Conservation (phyloP, 768 basidiomycete genomes). For the Rhodotorula toruloides region DNA sequence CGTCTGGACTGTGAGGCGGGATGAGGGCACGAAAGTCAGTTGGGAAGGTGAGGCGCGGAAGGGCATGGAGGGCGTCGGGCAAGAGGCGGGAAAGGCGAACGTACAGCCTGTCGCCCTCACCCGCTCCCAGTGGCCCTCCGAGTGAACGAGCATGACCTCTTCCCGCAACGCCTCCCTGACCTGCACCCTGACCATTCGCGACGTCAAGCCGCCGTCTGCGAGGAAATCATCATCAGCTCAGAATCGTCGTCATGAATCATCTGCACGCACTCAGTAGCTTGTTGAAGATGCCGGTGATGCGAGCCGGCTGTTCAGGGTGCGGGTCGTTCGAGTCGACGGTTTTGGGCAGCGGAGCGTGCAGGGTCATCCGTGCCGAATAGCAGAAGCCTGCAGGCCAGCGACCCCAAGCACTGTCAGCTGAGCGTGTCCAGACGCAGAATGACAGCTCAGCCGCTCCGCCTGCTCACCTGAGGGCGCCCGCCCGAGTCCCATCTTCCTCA, state of each 20-base stretch:
- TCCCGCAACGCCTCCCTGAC: constrained; percentile 67
- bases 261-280: constrained; percentile 51
- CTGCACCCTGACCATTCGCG: constrained; percentile 70
- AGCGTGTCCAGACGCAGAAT: not conserved
- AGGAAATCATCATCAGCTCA: too few species aligned
- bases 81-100: constrained; percentile 39
- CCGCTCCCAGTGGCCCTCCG: constrained; percentile 85
- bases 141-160: constrained; percentile 85
- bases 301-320: constrained; percentile 71
- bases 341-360: constrained; percentile 59
- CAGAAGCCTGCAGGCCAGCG: constrained; percentile 35
- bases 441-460: too few species aligned
- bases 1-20: constrained; percentile 18
- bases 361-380: constrained; percentile 79
- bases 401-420: not conserved
- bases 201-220: constrained; percentile 54
- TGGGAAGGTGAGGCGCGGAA: constrained; percentile 3
- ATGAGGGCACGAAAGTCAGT: not conserved
- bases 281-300: constrained; percentile 71
- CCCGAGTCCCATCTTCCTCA: constrained; percentile 27
- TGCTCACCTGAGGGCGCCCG: constrained; percentile 15
- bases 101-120: constrained; percentile 74
- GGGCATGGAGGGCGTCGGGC: not conserved
- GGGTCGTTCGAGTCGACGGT: constrained; percentile 51
- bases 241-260: too few species aligned